Base-by-base conservation (phyloP, 2,329 filamentous ascomycete genomes). In the Penicillium vulpinum region DNA sequence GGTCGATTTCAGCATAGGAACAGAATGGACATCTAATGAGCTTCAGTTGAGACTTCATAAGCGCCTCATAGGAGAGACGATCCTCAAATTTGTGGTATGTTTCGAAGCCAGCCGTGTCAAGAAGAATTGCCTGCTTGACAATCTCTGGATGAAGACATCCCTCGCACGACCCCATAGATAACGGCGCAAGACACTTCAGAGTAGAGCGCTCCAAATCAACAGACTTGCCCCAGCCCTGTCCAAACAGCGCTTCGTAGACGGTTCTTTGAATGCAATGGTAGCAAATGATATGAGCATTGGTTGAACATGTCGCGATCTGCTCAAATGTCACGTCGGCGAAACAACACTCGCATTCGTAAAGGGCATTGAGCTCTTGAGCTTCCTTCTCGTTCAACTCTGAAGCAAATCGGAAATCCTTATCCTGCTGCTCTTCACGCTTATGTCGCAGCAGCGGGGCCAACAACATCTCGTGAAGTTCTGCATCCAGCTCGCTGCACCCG, bases 1-100 rank as follows among this genome's bases (percentile, higher is more conserved):
- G 88, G 73, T 97, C 91, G 26, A 92, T 82, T 78, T 97, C 94
- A 31, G 91, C 91, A 70, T 97, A 99, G 63, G 82, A 83, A 79
- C 93, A 99, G 70, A 95, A 97, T 0, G 92, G 92, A 67, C 94
- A 97, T 38, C 88, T 87, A 46, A 94, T 81, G 2, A 97, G 83
- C 3, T 89, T 88, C 7, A 96, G 76, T 22, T 85, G 83, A 24
- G 88, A 90, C 54, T 88, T 87, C 26, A 89, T 75, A 1, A 99
- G 82, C 21, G 82, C 85, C 65, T 96, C 90, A 56, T 89, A 88
- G 3, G 89, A 88, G 24, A 95, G 81, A 29, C 91, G 87, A 63
- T 90, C 87, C 69, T 96, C 89, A 35, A 97, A 85, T 68, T 88
- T 89, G 59, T 81, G 81, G 65, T 92, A 81, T 6, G 89, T 85